A percentile compares a stretch with the other conserved stretches of the same genome.
Conservation (phyloP, 352 stramenopile species). For the Phytophthora crassamura region DNA sequence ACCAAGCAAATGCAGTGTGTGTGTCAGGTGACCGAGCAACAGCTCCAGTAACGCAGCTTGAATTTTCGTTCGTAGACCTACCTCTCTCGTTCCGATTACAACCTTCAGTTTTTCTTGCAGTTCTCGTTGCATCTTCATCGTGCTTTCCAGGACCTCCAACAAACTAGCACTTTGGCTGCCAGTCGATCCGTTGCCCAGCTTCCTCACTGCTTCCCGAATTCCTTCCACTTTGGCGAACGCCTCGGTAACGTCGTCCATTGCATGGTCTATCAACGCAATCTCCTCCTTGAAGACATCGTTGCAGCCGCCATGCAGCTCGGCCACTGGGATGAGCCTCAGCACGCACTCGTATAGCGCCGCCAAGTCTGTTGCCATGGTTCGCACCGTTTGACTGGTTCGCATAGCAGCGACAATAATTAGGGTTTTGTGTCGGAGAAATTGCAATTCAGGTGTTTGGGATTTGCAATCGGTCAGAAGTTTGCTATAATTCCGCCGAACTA, state of each 20-base stretch:
- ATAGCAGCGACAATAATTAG: too few species aligned
- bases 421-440: too few species aligned
- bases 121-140: slow-evolving; percentile 1
- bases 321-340: slow-evolving; percentile 5
- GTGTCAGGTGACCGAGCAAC: too few species aligned
- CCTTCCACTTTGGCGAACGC: slow-evolving; percentile 20
- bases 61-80: too few species aligned
- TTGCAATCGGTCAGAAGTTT: too few species aligned
- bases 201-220: slow-evolving; percentile 11
- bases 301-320: slow-evolving; percentile 12
- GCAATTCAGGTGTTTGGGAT: too few species aligned
- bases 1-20: too few species aligned
- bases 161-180: slow-evolving; percentile 7
- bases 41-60: too few species aligned
- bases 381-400: too few species aligned
- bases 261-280: background rate
- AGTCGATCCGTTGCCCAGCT: slow-evolving; percentile 2
- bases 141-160: background rate
- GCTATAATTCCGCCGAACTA: too few species aligned
- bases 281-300: slow-evolving; percentile 12
- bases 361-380: background rate
- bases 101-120: background rate
- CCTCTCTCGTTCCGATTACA: too few species aligned
- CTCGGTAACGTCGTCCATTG: slow-evolving; percentile 10
- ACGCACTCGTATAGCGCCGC: slow-evolving; percentile 21